Percentiles rank a stretch among this genome's conserved stretches.
Evolutionary conservation across 2,329 filamentous ascomycete species (phyloP).

Genomic region (Cytospora piceae): DNA sequence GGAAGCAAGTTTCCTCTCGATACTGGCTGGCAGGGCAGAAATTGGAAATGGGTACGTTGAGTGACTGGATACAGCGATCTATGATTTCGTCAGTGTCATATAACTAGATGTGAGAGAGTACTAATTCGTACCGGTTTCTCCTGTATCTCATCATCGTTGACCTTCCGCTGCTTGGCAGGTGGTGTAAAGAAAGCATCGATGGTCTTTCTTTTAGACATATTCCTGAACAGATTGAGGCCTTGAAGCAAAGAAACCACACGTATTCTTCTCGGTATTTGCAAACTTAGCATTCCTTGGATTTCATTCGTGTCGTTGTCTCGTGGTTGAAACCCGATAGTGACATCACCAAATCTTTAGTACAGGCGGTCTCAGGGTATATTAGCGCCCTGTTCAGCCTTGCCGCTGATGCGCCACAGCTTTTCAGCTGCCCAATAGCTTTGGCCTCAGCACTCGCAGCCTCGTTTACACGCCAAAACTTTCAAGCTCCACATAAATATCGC

Average conservation of each 20-base stretch:
- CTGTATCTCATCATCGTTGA: constrained; percentile 21
- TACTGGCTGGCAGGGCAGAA: constrained; percentile 43
- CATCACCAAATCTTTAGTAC: constrained; percentile 24
- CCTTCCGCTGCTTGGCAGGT: constrained; percentile 44
- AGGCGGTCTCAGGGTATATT: background rate
- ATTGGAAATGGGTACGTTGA: constrained; percentile 56
- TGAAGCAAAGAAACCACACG: background rate
- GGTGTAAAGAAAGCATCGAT: constrained; percentile 71
- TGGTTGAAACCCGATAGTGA: constrained; percentile 13
- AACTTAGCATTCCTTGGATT: background rate
- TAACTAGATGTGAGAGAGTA: background rate
- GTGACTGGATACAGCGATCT: constrained; percentile 45
- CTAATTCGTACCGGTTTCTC: constrained; percentile 20
- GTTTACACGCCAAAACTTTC: constrained; percentile 24
- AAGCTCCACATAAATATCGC: constrained; percentile 7
- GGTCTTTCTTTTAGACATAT: constrained; percentile 59
- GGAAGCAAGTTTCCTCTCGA: constrained; percentile 46
- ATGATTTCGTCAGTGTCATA: constrained; percentile 4
- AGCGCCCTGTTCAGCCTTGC: constrained; percentile 30
- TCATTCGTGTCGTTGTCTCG: background rate
- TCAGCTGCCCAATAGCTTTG: constrained; percentile 7
- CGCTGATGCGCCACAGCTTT: constrained; percentile 24
- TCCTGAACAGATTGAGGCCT: background rate
- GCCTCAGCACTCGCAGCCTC: constrained; percentile 22
- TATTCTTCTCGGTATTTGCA: background rate